Evolutionary conservation across 2,329 filamentous ascomycete species (phyloP), one percentile per base, ranked within the genome.

Genomic region (Sclerotinia trifoliorum): DNA sequence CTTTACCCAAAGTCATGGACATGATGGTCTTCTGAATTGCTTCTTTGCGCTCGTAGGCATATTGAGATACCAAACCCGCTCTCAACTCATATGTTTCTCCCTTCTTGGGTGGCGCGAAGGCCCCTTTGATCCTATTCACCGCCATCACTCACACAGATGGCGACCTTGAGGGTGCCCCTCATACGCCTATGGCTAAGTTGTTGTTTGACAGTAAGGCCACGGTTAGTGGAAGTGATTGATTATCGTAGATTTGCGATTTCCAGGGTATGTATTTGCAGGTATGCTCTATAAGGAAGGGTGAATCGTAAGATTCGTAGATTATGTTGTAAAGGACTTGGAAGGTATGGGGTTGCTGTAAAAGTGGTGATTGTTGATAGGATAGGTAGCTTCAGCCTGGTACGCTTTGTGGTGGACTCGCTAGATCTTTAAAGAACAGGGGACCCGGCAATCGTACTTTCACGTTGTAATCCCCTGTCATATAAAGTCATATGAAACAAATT

Each of bases 1-100:
- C 95, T 81, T 99, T 99, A 80, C 95, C 95, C 75, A 99, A 80
- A 1, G 95, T 99, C 95, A 99, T 99, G 78, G 95, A 94, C 94
- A 98, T 98, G 82, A 99, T 99, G 73, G 95, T 99, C 85, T 97
- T 98, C 79, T 99, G 95, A 75, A 99, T 99, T 32, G 95, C 92
- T 83, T 99, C 95, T 81, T 99, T 99, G 77, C 93, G 90, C 86
- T 99, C 95, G 82, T 96, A 97, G 70, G 95, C 95, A 90, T 98
- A 99, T 83, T 99, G 95, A 72, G 95, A 99, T 72, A 96, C 95
- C 79, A 99, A 84, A 51, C 95, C 95, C 72, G 94, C 93, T 79
- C 95, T 90, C 81, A 99, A 83, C 84, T 99, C 95, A 79, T 97
- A 98, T 21, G 95, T 99, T 83, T 99, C 95, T 80, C 95, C 95